Base-by-base conservation (phyloP, 192 early-diverging fungal species). In the Umbelopsis sp. region DNA sequence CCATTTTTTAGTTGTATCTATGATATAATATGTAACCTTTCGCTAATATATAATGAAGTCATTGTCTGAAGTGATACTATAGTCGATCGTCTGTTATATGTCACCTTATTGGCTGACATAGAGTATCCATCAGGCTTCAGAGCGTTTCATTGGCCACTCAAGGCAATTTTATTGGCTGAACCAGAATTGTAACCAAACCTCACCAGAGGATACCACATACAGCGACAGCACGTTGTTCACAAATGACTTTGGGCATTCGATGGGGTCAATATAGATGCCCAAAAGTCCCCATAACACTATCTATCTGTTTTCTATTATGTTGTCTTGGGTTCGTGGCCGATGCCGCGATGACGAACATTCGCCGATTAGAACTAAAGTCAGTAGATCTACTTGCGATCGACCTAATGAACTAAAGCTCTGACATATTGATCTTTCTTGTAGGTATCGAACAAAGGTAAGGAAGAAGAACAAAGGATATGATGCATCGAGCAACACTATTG, bases 401-500 rank as follows among this genome's bases (percentile, higher is more conserved):
- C 3, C 10, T 34, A 4, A 21, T 36, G 7, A 49, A 38, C 5
- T n/a, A 7, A 65, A 14, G 21, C 24, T 7, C 36, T 45, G 10
- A 53, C 45, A 41, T 17, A 53, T 12, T 53, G 21, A 22, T 54
- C 12, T 10, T 43, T 41, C 59, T 25, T 32, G 21, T 43, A 75
- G 73, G 51, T 56, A 65, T 16, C 43, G 65, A 32, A 70, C 67
- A 21, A 75, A 65, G 25, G 73, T 75, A 74, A 65, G 5, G 16
- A 50, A 16, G 3, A 21, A 0, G n/a, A 4, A 49, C 20, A 17
- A 1, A 49, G 4, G 17, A n/a, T 49, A 5, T 49, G 16, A 3
- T 49, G 16, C 16, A 21, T 9, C 47, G 47, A n/a, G 0, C n/a
- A 49, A 5, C 2, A 49, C 16, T 1, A 6, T 49, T 3, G 47